phyloP scores from a whole-genome alignment of 2,329 filamentous ascomycete species.

The Seiridium unicorne region DNA sequence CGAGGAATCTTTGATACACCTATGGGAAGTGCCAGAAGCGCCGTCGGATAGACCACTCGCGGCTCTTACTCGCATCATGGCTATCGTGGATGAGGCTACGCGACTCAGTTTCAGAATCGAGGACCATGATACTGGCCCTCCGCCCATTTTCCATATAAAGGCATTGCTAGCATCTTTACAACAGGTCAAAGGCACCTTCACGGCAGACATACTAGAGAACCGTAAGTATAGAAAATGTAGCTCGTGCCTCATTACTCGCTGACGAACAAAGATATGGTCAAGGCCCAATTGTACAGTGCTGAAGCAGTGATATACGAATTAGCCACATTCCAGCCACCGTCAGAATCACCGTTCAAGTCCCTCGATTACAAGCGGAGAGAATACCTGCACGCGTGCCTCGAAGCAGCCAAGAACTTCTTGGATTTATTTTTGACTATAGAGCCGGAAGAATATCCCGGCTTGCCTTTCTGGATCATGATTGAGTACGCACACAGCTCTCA shows the following conservation, averaged over 20 bases:
- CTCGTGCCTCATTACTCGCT: no score
- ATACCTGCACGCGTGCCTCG: constrained; percentile 20
- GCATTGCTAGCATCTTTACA: constrained; percentile 24
- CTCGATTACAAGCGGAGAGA: constrained; percentile 14
- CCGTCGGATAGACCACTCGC: constrained; percentile 49
- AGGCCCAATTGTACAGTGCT: constrained; percentile 30
- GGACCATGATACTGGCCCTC: constrained; percentile 14
- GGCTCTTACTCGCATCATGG: constrained; percentile 19
- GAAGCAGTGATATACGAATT: constrained; percentile 37
- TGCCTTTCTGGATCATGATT: constrained; percentile 21
- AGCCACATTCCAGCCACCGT: constrained; percentile 19
- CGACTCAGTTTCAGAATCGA: constrained; percentile 17
- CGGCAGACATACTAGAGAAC: constrained; percentile 21
- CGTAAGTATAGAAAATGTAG: constrained; percentile 20
- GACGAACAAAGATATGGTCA: constrained; percentile 28
- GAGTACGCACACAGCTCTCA: constrained; percentile 24
- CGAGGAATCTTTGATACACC: constrained; percentile 51
- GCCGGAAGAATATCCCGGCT: constrained; percentile 14
- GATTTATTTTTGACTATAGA: constrained; percentile 22
- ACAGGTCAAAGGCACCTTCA: constrained; percentile 19
- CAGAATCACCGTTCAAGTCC: constrained; percentile 11
- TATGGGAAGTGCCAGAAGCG: constrained; percentile 44
- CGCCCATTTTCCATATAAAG: constrained; percentile 26
- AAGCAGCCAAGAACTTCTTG: constrained; percentile 18
- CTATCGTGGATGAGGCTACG: constrained; percentile 21